Conservation (phyloP, 768 basidiomycete species). For the Floccularia luteovirens region DNA sequence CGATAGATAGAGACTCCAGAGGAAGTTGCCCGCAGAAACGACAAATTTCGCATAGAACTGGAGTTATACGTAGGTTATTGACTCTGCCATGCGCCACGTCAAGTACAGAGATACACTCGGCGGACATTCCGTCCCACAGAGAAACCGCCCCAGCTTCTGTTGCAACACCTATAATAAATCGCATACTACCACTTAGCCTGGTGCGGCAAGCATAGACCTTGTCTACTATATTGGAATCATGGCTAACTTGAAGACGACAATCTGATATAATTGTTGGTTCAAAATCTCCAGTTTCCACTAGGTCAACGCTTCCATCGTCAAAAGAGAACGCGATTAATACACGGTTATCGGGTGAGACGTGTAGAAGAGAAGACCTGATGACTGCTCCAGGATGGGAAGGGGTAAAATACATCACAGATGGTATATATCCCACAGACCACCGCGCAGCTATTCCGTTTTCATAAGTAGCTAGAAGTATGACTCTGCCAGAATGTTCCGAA, state of each 20-base stretch:
- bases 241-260: constrained; percentile 52
- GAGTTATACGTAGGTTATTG: constrained; percentile 51
- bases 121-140: constrained; percentile 66
- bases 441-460: constrained; percentile 51
- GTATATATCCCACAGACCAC: constrained; percentile 35
- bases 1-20: constrained; percentile 55
- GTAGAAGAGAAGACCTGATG: constrained; percentile 40
- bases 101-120: constrained; percentile 54
- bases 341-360: constrained; percentile 36
- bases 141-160: constrained; percentile 65
- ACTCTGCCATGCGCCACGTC: constrained; percentile 54
- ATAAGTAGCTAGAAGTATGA: constrained; percentile 41
- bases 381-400: constrained; percentile 36
- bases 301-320: constrained; percentile 60
- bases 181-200: constrained; percentile 40
- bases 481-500: constrained; percentile 6
- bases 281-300: constrained; percentile 44
- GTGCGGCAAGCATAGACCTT: constrained; percentile 45
- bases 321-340: constrained; percentile 52
- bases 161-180: constrained; percentile 51
- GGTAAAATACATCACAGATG: constrained; percentile 27
- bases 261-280: constrained; percentile 32
- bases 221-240: constrained; percentile 43
- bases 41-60: constrained; percentile 51
- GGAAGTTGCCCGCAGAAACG: constrained; percentile 63